phyloP scores from a whole-genome alignment of 768 basidiomycete genomes.

The Rhizopogon vesiculosus region DNA sequence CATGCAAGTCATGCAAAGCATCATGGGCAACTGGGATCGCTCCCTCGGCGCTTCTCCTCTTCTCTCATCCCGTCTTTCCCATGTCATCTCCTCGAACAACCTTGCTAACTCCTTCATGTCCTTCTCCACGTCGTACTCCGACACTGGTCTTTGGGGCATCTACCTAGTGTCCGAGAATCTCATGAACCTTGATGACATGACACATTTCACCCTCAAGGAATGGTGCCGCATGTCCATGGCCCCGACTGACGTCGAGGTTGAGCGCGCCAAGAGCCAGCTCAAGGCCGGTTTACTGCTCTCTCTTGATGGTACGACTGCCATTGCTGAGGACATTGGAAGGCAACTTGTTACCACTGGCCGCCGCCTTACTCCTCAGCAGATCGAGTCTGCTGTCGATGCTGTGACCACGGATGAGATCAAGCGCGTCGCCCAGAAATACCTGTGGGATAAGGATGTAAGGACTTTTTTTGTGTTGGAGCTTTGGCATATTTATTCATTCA shows the following conservation, averaged over 20 bases:
- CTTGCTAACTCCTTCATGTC: conserved; percentile 99
- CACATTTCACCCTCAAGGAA: conserved; percentile 92
- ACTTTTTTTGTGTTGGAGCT: neutral
- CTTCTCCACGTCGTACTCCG: conserved; percentile 97
- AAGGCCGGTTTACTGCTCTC: conserved; percentile 90
- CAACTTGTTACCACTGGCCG: conserved; percentile 93
- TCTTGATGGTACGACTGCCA: conserved; percentile 93
- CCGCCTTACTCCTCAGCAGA: conserved; percentile 87
- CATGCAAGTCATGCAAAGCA: conserved; percentile 96
- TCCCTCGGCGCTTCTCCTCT: conserved; percentile 87
- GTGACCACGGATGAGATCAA: conserved; percentile 87
- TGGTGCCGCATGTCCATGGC: conserved; percentile 93
- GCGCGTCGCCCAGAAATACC: conserved; percentile 91
- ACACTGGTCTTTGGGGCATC: conserved; percentile 98
- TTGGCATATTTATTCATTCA: conserved; percentile 4
- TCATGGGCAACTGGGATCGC: conserved; percentile 99
- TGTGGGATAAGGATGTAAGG: conserved; percentile 93
- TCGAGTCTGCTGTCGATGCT: conserved; percentile 88
- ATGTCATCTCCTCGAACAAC: conserved; percentile 88
- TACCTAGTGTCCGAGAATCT: conserved; percentile 96
- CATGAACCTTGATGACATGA: conserved; percentile 86
- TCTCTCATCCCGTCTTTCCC: conserved; percentile 86
- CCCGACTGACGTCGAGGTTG: conserved; percentile 83
- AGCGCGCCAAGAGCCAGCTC: conserved; percentile 97
- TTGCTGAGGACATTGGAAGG: conserved; percentile 98